Evolutionary conservation across 2,329 filamentous ascomycete genomes (phyloP), one percentile per base, ranked within the genome.

Genomic region (Ophiostoma pallidulum): DNA sequence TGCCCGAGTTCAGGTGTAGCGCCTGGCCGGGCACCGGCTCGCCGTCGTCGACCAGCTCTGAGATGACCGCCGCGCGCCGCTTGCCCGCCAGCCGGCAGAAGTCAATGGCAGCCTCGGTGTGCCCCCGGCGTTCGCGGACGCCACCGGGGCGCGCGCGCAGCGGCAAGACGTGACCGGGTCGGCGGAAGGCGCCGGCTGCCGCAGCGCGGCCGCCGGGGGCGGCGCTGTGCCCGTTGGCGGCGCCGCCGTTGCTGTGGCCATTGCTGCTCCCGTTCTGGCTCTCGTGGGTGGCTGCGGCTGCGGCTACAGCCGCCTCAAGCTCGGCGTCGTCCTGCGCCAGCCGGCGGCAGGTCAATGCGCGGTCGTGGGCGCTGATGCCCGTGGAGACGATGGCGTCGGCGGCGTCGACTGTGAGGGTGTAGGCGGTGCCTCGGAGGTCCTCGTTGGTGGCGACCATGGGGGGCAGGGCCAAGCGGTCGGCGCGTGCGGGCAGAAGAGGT

Each of bases 71-170:
- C 1, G 84, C 91, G 43, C 76, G 74, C 52, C 68, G 65, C 70
- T 88, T 91, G 1, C 89, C 89, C 1, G 90, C 83, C 50, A 98
- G 67, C 43, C 84, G 72, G 64, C 91, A 96, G 62, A 98, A 81
- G 64, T 98, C 92, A 4, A 94, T 78, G 9, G 84, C 88, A 1
- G 92, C 92, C 72, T 98, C 92, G 10, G 92, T 98, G 66, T 98
- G 92, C 4, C 92, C 92, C 43, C 73, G 73, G 14, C 92, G 70
- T 61, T 83, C 81, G 47, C 86, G 73, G 6, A 97, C 86, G 26
- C 91, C 91, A 14, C 92, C 92, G 22, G 78, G 72, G 14, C 79
- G 72, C 13, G 90, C 86, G 59, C 83, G 78, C 59, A 98, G 72
- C 3, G 92, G 92, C 56, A 98, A 78, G 22, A 97, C 80, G 66